A percentile compares a stretch with the other conserved stretches of the same genome.
These are phyloP conservation scores for Cystobasidium onofrii DNA, from an alignment of 768 basidiomycete genomes.

Conservation along the genomic window DNA sequence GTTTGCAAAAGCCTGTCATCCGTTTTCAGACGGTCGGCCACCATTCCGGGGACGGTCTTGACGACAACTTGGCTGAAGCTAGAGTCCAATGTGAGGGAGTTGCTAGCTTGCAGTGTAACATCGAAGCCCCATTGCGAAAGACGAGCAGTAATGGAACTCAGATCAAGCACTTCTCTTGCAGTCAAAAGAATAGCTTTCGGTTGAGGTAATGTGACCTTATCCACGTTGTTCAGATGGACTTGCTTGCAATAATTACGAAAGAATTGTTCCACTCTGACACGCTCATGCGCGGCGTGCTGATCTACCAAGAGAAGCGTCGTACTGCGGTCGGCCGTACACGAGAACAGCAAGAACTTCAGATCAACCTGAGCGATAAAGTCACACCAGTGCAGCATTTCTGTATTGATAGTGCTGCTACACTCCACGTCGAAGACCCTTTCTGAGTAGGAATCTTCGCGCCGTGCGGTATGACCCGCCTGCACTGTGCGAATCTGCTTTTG, in stretches of 20 bases:
- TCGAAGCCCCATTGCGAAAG: constrained; percentile 65
- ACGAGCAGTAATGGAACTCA: constrained; percentile 49
- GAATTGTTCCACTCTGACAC: constrained; percentile 78
- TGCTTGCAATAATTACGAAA: constrained; percentile 59
- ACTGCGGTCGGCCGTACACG: constrained; percentile 38
- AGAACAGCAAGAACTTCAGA: constrained; percentile 65
- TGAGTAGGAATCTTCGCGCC: not conserved
- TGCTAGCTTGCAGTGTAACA: constrained; percentile 47
- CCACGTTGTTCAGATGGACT: constrained; percentile 48
- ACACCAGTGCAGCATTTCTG: constrained; percentile 50
- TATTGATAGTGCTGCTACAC: not conserved
- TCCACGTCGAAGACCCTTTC: not conserved
- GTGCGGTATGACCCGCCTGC: not conserved
- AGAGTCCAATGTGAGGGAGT: constrained; percentile 40
- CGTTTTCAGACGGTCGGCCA: constrained; percentile 50
- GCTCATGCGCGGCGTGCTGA: constrained; percentile 98
- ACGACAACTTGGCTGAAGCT: constrained; percentile 63
- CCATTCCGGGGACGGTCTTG: constrained; percentile 58
- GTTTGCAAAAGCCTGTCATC: constrained; percentile 40
- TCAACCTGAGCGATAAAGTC: constrained; percentile 76
- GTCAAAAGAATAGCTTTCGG: constrained; percentile 46
- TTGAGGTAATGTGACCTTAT: constrained; percentile 42
- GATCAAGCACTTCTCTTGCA: constrained; percentile 56
- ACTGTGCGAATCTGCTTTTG: constrained; percentile 52
- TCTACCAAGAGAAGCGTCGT: constrained; percentile 67